phyloP scores from a whole-genome alignment of 2,329 filamentous ascomycete species.

The Penicillium nordicum region DNA sequence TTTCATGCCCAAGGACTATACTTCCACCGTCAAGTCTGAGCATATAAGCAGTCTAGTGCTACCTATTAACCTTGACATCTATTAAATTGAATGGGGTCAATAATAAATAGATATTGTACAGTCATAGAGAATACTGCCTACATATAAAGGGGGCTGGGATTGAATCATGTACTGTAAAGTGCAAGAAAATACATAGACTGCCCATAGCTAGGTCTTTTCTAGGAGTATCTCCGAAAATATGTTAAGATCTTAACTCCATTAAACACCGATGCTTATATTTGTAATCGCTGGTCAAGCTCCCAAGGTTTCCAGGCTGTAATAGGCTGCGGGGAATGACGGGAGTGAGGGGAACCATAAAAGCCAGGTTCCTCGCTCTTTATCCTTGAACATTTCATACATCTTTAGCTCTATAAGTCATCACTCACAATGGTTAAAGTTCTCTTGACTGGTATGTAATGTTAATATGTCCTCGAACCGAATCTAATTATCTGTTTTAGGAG shows the following conservation, averaged over 20 bases:
- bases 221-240: neutral
- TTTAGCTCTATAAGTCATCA: neutral
- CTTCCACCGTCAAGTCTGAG: neutral
- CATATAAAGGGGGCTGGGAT: neutral
- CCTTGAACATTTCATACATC: neutral
- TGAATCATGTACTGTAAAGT: neutral
- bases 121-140: neutral
- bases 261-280: conserved; percentile 9
- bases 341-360: conserved; percentile 24
- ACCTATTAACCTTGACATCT: neutral
- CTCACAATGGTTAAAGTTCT: conserved; percentile 40
- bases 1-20: neutral
- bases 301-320: neutral
- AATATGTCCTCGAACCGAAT: conserved; percentile 33
- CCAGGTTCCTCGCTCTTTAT: conserved; percentile 3
- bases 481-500: conserved; percentile 42
- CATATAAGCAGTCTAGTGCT: neutral
- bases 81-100: neutral
- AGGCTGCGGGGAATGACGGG: conserved; percentile 19
- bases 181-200: neutral
- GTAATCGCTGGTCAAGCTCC: conserved; percentile 12
- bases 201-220: neutral
- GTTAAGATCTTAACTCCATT: neutral
- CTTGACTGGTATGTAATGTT: conserved; percentile 31
- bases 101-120: neutral